Percentiles rank a stretch among this genome's conserved stretches.
phyloP scores from a whole-genome alignment of 306 rosid species.

The Ormosia semicastrata region DNA sequence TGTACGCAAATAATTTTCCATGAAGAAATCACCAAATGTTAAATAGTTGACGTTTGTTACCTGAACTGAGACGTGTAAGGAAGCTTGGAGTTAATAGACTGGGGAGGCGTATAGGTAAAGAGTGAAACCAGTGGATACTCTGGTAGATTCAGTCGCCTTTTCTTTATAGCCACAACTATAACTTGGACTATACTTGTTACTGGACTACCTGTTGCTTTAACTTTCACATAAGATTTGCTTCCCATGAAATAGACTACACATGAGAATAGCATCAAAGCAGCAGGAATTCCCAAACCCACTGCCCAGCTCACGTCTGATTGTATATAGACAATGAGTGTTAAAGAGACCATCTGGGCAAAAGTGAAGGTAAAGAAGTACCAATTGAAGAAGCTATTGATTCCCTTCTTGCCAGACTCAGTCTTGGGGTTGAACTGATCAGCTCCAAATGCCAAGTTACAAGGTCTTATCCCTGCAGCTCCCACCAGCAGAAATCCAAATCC shows the following conservation, averaged over 20 bases:
- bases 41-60: constrained; percentile 29
- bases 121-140: constrained; percentile 51
- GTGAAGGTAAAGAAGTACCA: constrained; percentile 86
- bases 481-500: constrained; percentile 59
- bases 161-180: constrained; percentile 57
- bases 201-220: constrained; percentile 76
- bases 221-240: constrained; percentile 63
- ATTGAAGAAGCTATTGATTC: constrained; percentile 88
- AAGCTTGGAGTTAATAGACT: constrained; percentile 67
- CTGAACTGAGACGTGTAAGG: constrained; percentile 72
- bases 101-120: constrained; percentile 50
- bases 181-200: constrained; percentile 67
- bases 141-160: constrained; percentile 47
- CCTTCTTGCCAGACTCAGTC: constrained; percentile 76
- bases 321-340: constrained; percentile 67
- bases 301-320: constrained; percentile 87
- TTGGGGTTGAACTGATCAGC: constrained; percentile 87
- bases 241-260: constrained; percentile 59
- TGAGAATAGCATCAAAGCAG: constrained; percentile 67
- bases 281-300: constrained; percentile 75
- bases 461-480: constrained; percentile 86
- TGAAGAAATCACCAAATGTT: background rate
- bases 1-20: background rate
- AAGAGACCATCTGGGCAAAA: constrained; percentile 64
- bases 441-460: constrained; percentile 92